Conservation (phyloP, 2,329 filamentous ascomycete genomes). For the Calonectria montana region DNA sequence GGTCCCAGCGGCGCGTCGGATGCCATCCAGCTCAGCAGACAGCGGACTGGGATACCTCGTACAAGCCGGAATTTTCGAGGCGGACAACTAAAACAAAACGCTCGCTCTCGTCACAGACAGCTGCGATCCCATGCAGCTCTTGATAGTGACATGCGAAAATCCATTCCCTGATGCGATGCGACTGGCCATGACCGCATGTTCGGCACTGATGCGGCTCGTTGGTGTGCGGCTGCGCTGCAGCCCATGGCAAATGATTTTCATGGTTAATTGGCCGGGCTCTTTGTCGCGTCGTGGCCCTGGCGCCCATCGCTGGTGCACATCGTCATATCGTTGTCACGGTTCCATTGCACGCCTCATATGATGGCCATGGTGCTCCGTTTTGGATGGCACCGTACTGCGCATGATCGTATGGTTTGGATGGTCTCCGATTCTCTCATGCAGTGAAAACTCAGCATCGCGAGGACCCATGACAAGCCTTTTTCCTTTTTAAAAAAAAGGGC, state of each 20-base stretch:
- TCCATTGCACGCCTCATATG: neutral
- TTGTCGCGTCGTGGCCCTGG: constrained; percentile 11
- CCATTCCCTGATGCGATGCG: constrained; percentile 14
- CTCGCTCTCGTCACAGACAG: neutral
- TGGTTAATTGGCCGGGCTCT: constrained; percentile 7
- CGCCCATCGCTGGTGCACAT: neutral
- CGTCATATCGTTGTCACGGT: constrained; percentile 5
- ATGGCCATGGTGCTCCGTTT: neutral
- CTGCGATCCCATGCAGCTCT: neutral
- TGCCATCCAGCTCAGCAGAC: neutral
- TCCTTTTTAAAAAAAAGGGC: constrained; percentile 15
- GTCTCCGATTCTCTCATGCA: neutral
- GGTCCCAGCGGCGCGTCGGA: neutral
- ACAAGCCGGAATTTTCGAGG: neutral
- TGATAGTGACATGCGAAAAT: neutral
- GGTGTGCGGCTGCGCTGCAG: constrained; percentile 4
- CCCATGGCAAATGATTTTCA: constrained; percentile 1
- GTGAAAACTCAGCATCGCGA: constrained; percentile 9
- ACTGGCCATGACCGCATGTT: constrained; percentile 4
- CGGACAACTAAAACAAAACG: constrained; percentile 7
- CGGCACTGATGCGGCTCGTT: constrained; percentile 26
- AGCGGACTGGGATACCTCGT: constrained; percentile 2
- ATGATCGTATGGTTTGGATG: constrained; percentile 6
- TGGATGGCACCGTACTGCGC: neutral
- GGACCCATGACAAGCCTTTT: constrained; percentile 5